Conservation (phyloP, 164 flowering plant species). For the Chimonanthus praecox region DNA sequence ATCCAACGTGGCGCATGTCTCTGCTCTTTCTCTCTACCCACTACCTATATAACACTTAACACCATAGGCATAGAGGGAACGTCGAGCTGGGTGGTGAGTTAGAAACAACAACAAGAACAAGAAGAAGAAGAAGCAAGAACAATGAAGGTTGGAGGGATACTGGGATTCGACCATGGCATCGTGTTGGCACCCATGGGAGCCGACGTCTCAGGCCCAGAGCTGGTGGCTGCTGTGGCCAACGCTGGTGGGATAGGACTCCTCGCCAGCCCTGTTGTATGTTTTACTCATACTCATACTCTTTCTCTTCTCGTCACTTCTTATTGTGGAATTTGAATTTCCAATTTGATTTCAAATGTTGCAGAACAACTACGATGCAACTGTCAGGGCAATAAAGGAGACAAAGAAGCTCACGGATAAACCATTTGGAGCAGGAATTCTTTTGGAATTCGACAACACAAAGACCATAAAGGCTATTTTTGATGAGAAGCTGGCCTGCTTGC, state of each 20-base stretch:
- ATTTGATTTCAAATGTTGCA: slow-evolving; percentile 4
- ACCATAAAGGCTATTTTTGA: slow-evolving; percentile 26
- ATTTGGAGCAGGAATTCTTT: slow-evolving; percentile 21
- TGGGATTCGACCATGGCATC: slow-evolving; percentile 27
- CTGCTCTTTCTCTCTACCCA: too few species aligned
- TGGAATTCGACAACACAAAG: slow-evolving; percentile 19
- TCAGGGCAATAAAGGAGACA: slow-evolving; percentile 21
- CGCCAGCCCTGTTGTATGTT: slow-evolving; percentile 24
- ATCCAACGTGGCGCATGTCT: too few species aligned
- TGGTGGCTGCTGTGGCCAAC: slow-evolving; percentile 28
- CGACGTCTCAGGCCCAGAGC: slow-evolving; percentile 22
- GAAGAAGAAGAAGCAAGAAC: neutral
- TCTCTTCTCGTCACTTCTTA: neutral
- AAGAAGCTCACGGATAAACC: slow-evolving; percentile 21
- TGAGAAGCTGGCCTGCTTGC: slow-evolving; percentile 23
- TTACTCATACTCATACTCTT: neutral
- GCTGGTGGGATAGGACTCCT: slow-evolving; percentile 25
- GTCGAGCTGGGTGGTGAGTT: too few species aligned
- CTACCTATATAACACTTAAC: too few species aligned
- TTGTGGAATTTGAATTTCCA: neutral
- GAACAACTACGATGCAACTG: slow-evolving; percentile 23
- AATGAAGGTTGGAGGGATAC: slow-evolving; percentile 19
- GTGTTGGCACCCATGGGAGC: slow-evolving; percentile 30
- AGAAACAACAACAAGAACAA: too few species aligned
- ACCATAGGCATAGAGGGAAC: too few species aligned